These are phyloP conservation scores for Apodospora peruviana DNA, from an alignment of 495 filamentous ascomycete species.

Conservation along the genomic window DNA sequence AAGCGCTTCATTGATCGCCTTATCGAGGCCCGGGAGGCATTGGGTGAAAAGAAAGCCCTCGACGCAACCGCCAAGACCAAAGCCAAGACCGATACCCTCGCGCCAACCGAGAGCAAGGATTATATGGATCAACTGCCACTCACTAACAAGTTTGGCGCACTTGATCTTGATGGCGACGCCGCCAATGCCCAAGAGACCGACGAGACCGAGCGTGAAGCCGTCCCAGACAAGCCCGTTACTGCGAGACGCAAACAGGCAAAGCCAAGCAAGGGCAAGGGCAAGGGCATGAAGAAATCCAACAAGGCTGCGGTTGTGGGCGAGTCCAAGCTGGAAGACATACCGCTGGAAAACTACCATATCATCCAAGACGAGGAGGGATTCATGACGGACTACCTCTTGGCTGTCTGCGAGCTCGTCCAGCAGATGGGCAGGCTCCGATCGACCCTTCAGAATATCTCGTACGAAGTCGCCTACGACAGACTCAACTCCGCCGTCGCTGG, in stretches of 20 bases:
- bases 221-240: not conserved
- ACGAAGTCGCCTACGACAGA: not conserved
- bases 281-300: not conserved
- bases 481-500: not conserved
- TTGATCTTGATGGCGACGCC: not conserved
- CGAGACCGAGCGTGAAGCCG: not conserved
- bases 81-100: not conserved
- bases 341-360: not conserved
- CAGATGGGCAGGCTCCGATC: not conserved
- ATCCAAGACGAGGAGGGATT: not conserved
- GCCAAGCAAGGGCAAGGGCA: not conserved
- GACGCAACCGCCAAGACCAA: not conserved
- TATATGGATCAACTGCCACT: not conserved
- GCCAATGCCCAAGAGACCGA: not conserved
- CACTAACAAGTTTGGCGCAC: not conserved
- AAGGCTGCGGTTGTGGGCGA: not conserved
- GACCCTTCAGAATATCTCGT: not conserved
- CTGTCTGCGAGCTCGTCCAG: not conserved
- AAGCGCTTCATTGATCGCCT: not conserved
- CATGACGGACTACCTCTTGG: not conserved
- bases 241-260: not conserved
- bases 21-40: not conserved
- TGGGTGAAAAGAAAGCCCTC: not conserved
- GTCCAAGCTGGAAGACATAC: not conserved
- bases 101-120: not conserved